A percentile compares a stretch with the other conserved stretches of the same genome.
These are phyloP conservation scores for Tetradesmus lagerheimii DNA, from an alignment of 139 green algal genomes.

Conservation along the genomic window DNA sequence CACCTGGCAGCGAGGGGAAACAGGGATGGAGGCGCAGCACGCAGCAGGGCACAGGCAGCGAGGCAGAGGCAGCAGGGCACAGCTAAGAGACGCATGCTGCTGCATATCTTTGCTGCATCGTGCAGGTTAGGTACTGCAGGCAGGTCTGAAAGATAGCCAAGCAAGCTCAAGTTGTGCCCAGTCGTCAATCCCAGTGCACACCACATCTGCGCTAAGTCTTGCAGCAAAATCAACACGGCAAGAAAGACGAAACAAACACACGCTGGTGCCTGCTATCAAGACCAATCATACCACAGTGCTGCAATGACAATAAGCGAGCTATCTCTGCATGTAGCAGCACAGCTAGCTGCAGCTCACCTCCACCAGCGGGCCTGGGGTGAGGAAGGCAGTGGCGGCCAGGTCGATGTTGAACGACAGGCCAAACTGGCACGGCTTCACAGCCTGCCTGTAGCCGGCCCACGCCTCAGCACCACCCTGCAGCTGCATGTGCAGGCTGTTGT, in stretches of 20 bases:
- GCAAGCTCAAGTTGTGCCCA: no score
- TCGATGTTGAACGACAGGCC: constrained; percentile 74
- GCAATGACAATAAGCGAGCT: no score
- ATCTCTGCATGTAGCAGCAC: no score
- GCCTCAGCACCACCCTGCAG: constrained; percentile 43
- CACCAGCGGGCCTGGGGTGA: constrained; percentile 53
- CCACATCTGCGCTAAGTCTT: no score
- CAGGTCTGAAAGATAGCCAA: no score
- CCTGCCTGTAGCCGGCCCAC: constrained; percentile 51
- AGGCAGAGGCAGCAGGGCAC: background rate
- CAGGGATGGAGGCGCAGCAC: background rate
- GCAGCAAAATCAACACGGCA: no score
- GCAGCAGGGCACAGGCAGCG: background rate
- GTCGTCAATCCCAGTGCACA: no score
- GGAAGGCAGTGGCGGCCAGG: constrained; percentile 68
- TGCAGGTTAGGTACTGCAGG: no score
- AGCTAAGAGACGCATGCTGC: background rate
- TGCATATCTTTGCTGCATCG: background rate
- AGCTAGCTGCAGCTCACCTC: background rate
- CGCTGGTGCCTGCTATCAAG: no score
- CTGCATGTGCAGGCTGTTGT: constrained; percentile 34
- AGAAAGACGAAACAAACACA: no score
- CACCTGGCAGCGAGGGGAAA: background rate
- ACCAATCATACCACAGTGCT: no score
- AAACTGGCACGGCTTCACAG: constrained; percentile 45